Percentiles rank a stretch among this genome's conserved stretches.
phyloP scores from a whole-genome alignment of 202 grass and related monocot genomes.

The Elaeis oleifera region DNA sequence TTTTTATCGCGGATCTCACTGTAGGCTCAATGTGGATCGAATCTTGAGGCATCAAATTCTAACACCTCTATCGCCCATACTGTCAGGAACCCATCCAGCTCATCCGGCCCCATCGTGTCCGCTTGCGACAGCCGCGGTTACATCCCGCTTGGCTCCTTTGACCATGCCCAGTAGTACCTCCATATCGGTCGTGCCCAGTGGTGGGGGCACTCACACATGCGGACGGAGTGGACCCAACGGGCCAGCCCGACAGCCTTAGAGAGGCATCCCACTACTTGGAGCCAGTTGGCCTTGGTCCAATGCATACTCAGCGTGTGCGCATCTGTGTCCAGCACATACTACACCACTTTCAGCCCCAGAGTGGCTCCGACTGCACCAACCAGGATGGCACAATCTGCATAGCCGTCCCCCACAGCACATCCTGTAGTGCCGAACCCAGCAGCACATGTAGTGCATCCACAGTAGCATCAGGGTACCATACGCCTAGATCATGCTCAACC shows the following conservation, averaged over 20 bases:
- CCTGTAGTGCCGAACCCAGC: conserved; percentile 68
- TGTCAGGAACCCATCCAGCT: conserved; percentile 85
- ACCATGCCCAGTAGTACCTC: conserved; percentile 48
- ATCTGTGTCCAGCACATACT: conserved; percentile 92
- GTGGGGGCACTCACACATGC: conserved; percentile 63
- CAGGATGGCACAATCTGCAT: conserved; percentile 78
- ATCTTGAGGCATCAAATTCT: too few relatives aligned
- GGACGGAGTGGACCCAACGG: conserved; percentile 56
- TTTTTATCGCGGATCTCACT: too few relatives aligned
- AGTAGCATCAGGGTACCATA: conserved; percentile 78
- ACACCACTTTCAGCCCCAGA: conserved; percentile 89
- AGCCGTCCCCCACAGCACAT: conserved; percentile 85
- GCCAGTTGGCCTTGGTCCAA: conserved; percentile 85
- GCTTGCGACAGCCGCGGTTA: conserved; percentile 74
- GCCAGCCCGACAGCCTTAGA: conserved; percentile 46
- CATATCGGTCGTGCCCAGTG: conserved; percentile 72
- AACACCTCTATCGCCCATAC: conserved; percentile 19
- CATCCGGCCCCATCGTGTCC: conserved; percentile 66
- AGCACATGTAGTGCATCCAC: conserved; percentile 95
- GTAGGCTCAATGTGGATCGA: too few relatives aligned
- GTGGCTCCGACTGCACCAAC: conserved; percentile 80
- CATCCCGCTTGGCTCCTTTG: conserved; percentile 57
- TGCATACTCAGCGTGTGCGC: conserved; percentile 83
- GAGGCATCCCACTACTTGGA: conserved; percentile 69
- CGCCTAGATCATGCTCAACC: conserved; percentile 75